Evolutionary conservation across 73 alveolate genomes (phyloP).

Genomic region (Paramecium sonneborni): DNA sequence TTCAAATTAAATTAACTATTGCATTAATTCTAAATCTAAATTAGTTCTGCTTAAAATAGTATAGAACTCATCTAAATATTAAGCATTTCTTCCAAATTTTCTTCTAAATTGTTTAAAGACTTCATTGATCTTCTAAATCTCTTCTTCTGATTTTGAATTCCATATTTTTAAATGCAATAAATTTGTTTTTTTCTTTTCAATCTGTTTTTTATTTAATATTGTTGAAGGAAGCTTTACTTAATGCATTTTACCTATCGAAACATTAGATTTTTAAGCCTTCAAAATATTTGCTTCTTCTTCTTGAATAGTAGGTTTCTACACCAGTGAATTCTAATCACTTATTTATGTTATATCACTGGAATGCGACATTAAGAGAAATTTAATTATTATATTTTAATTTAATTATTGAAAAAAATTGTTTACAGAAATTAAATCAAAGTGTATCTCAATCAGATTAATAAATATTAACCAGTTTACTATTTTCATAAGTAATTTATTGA

Average conservation of each 20-base stretch:
- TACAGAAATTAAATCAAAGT: not conserved
- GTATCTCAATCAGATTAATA: not conserved
- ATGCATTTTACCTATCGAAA: not conserved
- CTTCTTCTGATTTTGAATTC: not conserved
- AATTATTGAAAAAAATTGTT: not conserved
- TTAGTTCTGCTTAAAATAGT: not conserved
- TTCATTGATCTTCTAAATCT: not conserved
- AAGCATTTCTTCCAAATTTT: slow-evolving; percentile 26
- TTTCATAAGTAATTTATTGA: too few relatives aligned
- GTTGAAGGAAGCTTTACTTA: not conserved
- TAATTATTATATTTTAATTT: not conserved
- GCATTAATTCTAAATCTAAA: slow-evolving; percentile 8
- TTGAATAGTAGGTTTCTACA: not conserved
- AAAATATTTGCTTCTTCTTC: not conserved
- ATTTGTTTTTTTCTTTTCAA: not conserved
- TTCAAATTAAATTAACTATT: not conserved
- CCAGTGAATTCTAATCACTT: slow-evolving; percentile 17
- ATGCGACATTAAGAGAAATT: not conserved
- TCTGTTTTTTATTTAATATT: not conserved
- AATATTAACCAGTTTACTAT: not conserved
- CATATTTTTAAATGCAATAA: not conserved
- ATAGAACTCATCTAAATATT: not conserved
- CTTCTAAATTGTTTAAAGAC: not conserved
- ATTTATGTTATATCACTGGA: slow-evolving; percentile 3
- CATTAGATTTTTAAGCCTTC: not conserved